These are phyloP conservation scores for Aspergillus biplanus DNA, from an alignment of 495 filamentous ascomycete species.

Conservation along the genomic window DNA sequence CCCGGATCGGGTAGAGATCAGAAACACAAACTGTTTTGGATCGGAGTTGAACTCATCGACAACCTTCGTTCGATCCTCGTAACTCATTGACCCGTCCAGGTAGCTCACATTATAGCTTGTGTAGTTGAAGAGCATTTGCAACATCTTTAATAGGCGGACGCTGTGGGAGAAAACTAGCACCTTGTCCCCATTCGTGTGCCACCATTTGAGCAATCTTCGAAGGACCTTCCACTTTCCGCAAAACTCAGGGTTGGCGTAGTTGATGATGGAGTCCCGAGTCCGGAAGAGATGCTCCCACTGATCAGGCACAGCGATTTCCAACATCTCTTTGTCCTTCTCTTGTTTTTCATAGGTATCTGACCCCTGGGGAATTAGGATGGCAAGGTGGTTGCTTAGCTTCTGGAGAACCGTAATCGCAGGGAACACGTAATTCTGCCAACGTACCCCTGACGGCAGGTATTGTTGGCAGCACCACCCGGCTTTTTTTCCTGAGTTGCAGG, in stretches of 20 bases:
- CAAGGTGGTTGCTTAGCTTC: slow-evolving; percentile 90
- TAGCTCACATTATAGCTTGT: slow-evolving; percentile 93
- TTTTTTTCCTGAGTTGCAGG: slow-evolving; percentile 70
- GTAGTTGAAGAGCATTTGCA: slow-evolving; percentile 82
- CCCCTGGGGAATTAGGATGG: slow-evolving; percentile 78
- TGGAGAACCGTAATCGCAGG: slow-evolving; percentile 81
- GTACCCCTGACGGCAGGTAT: slow-evolving; percentile 56
- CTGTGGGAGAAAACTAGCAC: slow-evolving; percentile 93
- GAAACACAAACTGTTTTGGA: slow-evolving; percentile 86
- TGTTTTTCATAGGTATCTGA: slow-evolving; percentile 75
- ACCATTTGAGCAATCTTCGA: slow-evolving; percentile 83
- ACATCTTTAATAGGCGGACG: slow-evolving; percentile 81
- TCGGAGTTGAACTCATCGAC: slow-evolving; percentile 95
- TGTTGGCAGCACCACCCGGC: slow-evolving; percentile 82
- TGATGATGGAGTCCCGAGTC: slow-evolving; percentile 76
- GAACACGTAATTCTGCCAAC: slow-evolving; percentile 83
- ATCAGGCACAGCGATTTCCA: slow-evolving; percentile 75
- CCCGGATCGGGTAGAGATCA: slow-evolving; percentile 92
- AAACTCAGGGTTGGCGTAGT: slow-evolving; percentile 86
- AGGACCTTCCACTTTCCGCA: slow-evolving; percentile 98
- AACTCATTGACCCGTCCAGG: slow-evolving; percentile 84
- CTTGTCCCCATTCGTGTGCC: slow-evolving; percentile 89
- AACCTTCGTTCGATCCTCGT: slow-evolving; percentile 74
- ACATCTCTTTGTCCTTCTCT: slow-evolving; percentile 73
- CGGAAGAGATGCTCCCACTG: slow-evolving; percentile 77